Evolutionary conservation across 1,284 basidiomycete species (phyloP), one percentile per base, ranked within the genome.

Genomic region (Coniferiporia sulphurascens): DNA sequence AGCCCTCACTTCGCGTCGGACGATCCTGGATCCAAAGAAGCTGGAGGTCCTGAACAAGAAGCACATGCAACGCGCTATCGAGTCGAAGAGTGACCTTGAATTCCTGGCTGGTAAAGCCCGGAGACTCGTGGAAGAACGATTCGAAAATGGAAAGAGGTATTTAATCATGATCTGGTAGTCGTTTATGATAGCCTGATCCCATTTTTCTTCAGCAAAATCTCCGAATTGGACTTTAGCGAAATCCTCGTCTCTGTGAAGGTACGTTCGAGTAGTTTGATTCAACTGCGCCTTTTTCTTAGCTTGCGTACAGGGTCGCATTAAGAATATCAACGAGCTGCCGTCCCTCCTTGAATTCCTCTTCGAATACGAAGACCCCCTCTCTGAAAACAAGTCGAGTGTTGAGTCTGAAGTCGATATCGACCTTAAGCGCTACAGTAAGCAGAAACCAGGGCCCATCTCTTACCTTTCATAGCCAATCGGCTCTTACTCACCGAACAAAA

Each of bases 31-130:
- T 62, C 79, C 80, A 0, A 69, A 73, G 19, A 93, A 93, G 66
- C 77, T 94, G 8, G 82, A 84, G 62, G 87, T 85, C 66, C 74
- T 94, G 56, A 94, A 93, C 71, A 89, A 89, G 65, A 83, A 86
- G 34, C 89, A 93, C 69, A 71, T 94, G 10, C 78, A 81, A 72
- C 74, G 72, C 43, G 41, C 52, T 1, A 58, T 58, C 17, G 52
- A 58, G 4, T 48, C 44, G 15, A 27, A 56, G 15, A n/a, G 41
- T 9, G 48, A 36, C 35, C 46, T 60, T 21, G 45, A 52, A 19
- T 8, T 15, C 6, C 13, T 58, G 13, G 43, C 35, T 17, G 32
- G 2, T 4, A 34, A 13, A 32, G 51, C 41, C 17, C 48, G 38
- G 32, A 22, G 1, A 17, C 50, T 58, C 32, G 34, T 58, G 15